A percentile compares a stretch with the other conserved stretches of the same genome.
Evolutionary conservation across 2,329 filamentous ascomycete species (phyloP).

Genomic region (Aspergillaceae sp.): DNA sequence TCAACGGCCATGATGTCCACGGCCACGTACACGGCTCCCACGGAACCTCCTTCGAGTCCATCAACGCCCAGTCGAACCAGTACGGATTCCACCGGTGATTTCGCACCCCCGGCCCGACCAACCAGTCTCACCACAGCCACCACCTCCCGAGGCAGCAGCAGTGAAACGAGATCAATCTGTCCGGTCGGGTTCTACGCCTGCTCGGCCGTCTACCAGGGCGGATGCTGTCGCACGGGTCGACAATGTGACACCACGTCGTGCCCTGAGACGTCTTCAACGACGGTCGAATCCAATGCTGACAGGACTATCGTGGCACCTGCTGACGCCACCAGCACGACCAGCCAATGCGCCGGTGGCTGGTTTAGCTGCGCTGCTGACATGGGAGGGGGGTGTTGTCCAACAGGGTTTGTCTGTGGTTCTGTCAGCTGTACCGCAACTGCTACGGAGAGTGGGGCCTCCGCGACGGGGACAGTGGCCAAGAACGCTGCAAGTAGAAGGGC

Average conservation of each 20-base stretch:
- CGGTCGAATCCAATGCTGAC: constrained; percentile 54
- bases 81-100: constrained; percentile 19
- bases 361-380: constrained; percentile 54
- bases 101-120: constrained; percentile 30
- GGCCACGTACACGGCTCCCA: constrained; percentile 22
- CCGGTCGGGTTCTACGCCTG: constrained; percentile 91
- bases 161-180: constrained; percentile 46
- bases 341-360: constrained; percentile 69
- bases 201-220: constrained; percentile 67
- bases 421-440: constrained; percentile 54
- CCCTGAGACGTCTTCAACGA: constrained; percentile 57
- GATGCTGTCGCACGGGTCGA: constrained; percentile 81
- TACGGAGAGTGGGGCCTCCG: constrained; percentile 35
- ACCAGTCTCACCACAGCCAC: constrained; percentile 29
- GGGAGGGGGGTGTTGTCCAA: constrained; percentile 76
- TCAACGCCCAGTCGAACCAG: constrained; percentile 21
- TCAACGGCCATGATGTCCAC: constrained; percentile 24
- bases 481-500: constrained; percentile 16
- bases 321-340: constrained; percentile 33
- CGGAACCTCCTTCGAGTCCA: constrained; percentile 16
- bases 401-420: constrained; percentile 63
- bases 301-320: constrained; percentile 58
- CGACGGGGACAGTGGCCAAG: constrained; percentile 46
- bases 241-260: constrained; percentile 78
- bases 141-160: constrained; percentile 25